Conservation (phyloP, 139 green algal species). For the Chlamydomonas sp. region DNA sequence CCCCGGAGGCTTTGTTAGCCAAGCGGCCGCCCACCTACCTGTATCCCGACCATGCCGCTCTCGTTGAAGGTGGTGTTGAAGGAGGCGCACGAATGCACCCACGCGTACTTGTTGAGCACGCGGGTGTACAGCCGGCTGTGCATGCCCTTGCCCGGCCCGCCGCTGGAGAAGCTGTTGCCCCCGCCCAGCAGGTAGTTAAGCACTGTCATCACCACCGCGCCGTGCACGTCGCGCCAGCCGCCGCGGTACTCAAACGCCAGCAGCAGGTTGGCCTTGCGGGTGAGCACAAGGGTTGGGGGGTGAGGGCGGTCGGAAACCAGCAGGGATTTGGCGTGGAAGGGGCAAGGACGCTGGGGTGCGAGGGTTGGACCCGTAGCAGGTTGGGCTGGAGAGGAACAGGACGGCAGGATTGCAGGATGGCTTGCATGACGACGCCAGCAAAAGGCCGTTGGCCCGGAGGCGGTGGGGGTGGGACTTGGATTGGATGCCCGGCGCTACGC, state of each 20-base stretch:
- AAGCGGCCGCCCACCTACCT: slow-evolving; percentile 14
- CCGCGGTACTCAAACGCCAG: slow-evolving; percentile 83
- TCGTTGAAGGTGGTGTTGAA: slow-evolving; percentile 93
- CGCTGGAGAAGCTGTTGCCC: slow-evolving; percentile 90
- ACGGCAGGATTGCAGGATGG: too few species aligned
- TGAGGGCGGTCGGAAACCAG: too few species aligned
- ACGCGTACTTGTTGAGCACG: slow-evolving; percentile 85
- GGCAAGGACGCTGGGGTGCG: too few species aligned
- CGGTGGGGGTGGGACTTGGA: too few species aligned
- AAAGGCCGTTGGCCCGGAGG: too few species aligned
- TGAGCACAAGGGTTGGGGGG: too few species aligned
- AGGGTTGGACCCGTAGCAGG: too few species aligned
- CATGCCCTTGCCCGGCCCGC: slow-evolving; percentile 97
- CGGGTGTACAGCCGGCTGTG: slow-evolving; percentile 95
- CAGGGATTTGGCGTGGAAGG: too few species aligned
- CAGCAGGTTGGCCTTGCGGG: slow-evolving; percentile 58
- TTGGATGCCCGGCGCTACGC: too few species aligned
- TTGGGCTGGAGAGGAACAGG: too few species aligned
- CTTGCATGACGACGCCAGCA: too few species aligned
- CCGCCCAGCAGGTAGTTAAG: slow-evolving; percentile 94
- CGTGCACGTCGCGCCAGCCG: slow-evolving; percentile 93
- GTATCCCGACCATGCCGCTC: slow-evolving; percentile 90
- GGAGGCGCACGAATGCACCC: slow-evolving; percentile 87
- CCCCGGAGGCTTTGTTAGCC: too few species aligned
- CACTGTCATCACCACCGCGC: slow-evolving; percentile 78